Conservation (phyloP, 2,329 filamentous ascomycete species). For the Exophiala calicioides region DNA sequence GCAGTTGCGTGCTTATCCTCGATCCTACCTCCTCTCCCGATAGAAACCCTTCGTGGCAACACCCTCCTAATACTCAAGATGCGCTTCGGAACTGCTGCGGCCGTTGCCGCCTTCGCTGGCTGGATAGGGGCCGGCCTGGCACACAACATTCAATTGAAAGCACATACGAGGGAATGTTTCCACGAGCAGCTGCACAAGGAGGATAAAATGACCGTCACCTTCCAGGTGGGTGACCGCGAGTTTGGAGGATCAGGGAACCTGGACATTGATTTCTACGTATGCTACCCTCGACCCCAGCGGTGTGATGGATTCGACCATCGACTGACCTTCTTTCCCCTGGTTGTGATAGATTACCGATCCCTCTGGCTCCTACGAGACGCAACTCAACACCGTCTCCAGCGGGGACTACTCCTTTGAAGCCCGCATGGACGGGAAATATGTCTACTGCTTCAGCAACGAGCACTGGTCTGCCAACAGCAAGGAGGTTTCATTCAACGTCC, state of each 20-base stretch:
- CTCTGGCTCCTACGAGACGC: constrained; percentile 70
- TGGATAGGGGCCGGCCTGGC: constrained; percentile 65
- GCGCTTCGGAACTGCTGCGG: constrained; percentile 43
- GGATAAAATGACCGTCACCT: constrained; percentile 98
- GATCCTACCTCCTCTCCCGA: too few species aligned
- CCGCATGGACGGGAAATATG: constrained; percentile 79
- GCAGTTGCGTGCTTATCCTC: too few species aligned
- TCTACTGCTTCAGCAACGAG: constrained; percentile 99
- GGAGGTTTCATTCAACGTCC: constrained; percentile 98
- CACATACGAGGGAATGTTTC: constrained; percentile 96
- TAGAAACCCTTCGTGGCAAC: too few species aligned
- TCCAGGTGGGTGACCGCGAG: constrained; percentile 95
- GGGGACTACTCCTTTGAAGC: constrained; percentile 94
- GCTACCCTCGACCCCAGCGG: constrained; percentile 36
- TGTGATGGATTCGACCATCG: too few species aligned
- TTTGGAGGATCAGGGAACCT: constrained; percentile 93
- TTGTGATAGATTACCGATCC: constrained; percentile 74
- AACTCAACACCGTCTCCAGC: constrained; percentile 78
- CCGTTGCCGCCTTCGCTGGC: constrained; percentile 56
- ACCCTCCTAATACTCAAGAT: constrained; percentile 32
- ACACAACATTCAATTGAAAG: constrained; percentile 94
- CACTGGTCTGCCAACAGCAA: constrained; percentile 95
- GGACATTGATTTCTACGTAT: constrained; percentile 97
- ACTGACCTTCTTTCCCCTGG: background rate
- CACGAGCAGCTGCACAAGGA: constrained; percentile 89